Evolutionary conservation across 495 filamentous ascomycete species (phyloP).

Genomic region (Lasiosphaeria hispida): DNA sequence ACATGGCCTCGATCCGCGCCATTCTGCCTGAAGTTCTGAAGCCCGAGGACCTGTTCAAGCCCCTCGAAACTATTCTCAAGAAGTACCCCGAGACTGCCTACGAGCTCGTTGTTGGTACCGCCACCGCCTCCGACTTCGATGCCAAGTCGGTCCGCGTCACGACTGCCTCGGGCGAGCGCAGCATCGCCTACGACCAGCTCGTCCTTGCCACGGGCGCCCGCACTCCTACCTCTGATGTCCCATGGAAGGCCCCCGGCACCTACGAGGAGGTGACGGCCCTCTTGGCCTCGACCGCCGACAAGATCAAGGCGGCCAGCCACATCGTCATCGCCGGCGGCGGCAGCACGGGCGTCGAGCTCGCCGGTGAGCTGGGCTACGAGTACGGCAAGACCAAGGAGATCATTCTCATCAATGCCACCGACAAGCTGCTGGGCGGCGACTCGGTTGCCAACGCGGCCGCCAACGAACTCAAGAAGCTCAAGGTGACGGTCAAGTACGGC

Average conservation of each 20-base stretch:
- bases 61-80: slow-evolving; percentile 39
- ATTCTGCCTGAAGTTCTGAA: slow-evolving; percentile 49
- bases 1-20: slow-evolving; percentile 54
- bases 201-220: slow-evolving; percentile 91
- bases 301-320: slow-evolving; percentile 36
- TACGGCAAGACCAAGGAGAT: slow-evolving; percentile 50
- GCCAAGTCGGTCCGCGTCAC: slow-evolving; percentile 59
- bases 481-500: slow-evolving; percentile 45
- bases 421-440: slow-evolving; percentile 42
- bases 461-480: slow-evolving; percentile 49
- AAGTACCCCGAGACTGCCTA: slow-evolving; percentile 38
- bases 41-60: slow-evolving; percentile 45
- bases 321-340: slow-evolving; percentile 47
- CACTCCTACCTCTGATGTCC: slow-evolving; percentile 44
- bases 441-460: slow-evolving; percentile 29
- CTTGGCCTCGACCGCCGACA: slow-evolving; percentile 28
- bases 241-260: slow-evolving; percentile 43
- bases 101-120: slow-evolving; percentile 44
- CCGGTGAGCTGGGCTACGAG: slow-evolving; percentile 44
- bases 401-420: slow-evolving; percentile 44
- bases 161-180: slow-evolving; percentile 18
- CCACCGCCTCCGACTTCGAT: slow-evolving; percentile 33
- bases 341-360: slow-evolving; percentile 42
- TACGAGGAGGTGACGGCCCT: slow-evolving; percentile 34
- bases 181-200: slow-evolving; percentile 70